Evolutionary conservation across 768 basidiomycete species (phyloP).

Genomic region (Termitomyces sp.): DNA sequence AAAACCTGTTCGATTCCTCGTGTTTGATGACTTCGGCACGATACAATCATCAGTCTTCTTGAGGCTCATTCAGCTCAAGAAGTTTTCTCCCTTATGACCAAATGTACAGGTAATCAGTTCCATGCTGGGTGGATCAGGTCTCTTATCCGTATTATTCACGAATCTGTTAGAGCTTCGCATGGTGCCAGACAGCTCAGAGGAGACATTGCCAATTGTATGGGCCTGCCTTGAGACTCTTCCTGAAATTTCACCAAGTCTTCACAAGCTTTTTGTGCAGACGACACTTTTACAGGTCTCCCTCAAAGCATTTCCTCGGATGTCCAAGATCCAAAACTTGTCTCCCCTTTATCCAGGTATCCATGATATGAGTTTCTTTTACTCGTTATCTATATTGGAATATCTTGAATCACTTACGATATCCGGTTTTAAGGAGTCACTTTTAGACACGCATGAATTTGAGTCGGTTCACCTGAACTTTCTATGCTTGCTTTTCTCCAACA

Average conservation of each 20-base stretch:
- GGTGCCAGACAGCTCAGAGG: background rate
- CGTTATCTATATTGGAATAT: background rate
- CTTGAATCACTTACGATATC: background rate
- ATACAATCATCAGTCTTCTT: constrained; percentile 8
- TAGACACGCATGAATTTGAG: constrained; percentile 4
- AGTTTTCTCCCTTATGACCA: constrained; percentile 1
- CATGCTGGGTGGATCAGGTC: constrained; percentile 4
- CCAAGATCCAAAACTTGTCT: background rate
- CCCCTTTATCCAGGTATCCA: background rate
- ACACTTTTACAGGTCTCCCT: constrained; percentile 1
- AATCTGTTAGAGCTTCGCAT: constrained; percentile 1
- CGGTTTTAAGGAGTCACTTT: constrained; percentile 1
- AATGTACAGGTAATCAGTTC: background rate
- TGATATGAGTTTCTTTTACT: constrained; percentile 1
- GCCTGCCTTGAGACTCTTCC: background rate
- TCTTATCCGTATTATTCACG: background rate
- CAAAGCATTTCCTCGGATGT: background rate
- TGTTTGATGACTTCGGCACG: background rate
- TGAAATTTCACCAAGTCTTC: background rate
- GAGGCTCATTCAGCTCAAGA: constrained; percentile 3
- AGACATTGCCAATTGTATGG: constrained; percentile 2
- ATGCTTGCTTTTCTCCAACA: constrained; percentile 4
- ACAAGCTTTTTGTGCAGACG: background rate
- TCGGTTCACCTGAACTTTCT: constrained; percentile 1
- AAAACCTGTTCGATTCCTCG: constrained; percentile 1